Percentiles rank a stretch among this genome's conserved stretches.
phyloP scores from a whole-genome alignment of 78 protist species.

The Dictyostelium brefeldianum region DNA sequence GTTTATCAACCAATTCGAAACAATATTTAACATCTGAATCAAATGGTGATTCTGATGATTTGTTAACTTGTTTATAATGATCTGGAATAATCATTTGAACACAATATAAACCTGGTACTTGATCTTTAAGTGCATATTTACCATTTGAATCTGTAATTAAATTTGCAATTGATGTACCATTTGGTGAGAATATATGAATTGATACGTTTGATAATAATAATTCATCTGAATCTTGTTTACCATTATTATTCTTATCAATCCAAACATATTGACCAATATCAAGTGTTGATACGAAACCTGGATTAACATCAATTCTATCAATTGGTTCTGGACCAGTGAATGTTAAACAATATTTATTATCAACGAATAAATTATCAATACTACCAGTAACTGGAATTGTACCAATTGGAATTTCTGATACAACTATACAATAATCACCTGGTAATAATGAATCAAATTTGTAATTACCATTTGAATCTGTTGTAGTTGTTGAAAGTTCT shows the following conservation, averaged over 20 bases:
- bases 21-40: not conserved
- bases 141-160: slow-evolving; percentile 9
- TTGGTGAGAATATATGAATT: not conserved
- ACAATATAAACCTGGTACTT: slow-evolving; percentile 31
- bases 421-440: too few species aligned
- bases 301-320: not conserved
- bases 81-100: slow-evolving; percentile 11
- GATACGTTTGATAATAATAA: slow-evolving; percentile 4
- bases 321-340: slow-evolving; percentile 1
- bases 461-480: too few species aligned
- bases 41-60: slow-evolving; percentile 8
- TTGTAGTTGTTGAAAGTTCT: too few species aligned
- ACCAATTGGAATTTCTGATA: too few species aligned
- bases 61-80: not conserved
- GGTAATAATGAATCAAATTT: too few species aligned
- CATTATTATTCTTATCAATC: slow-evolving; percentile 1
- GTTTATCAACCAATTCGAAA: not conserved
- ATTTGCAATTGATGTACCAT: slow-evolving; percentile 16
- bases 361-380: too few species aligned
- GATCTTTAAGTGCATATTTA: not conserved
- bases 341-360: too few species aligned
- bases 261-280: slow-evolving; percentile 25
- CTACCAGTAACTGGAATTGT: too few species aligned
- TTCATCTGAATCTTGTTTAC: not conserved
- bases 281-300: slow-evolving; percentile 19